A percentile compares a stretch with the other conserved stretches of the same genome.
These are phyloP conservation scores for Geotrichum cucujoidarum DNA, from an alignment of 1,139 yeast genomes.

Conservation along the genomic window DNA sequence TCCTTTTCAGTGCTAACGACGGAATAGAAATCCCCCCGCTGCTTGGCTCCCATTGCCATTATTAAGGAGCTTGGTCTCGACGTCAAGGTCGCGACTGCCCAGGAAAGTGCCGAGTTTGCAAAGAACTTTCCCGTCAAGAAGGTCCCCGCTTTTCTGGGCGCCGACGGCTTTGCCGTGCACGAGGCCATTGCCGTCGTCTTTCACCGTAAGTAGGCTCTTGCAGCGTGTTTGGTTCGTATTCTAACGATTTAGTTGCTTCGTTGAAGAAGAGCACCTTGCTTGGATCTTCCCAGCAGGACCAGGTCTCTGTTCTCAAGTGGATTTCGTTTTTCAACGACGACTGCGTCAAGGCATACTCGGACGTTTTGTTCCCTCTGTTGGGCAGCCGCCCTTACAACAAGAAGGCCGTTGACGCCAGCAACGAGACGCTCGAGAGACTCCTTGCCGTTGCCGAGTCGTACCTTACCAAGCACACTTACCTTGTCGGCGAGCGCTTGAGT, in stretches of 20 bases:
- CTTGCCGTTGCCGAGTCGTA: constrained; percentile 30
- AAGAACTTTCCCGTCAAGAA: constrained; percentile 64
- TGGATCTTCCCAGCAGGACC: constrained; percentile 62
- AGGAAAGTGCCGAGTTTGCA: constrained; percentile 43
- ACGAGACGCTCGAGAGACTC: constrained; percentile 41
- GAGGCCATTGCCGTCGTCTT: constrained; percentile 70
- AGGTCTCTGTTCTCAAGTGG: constrained; percentile 75
- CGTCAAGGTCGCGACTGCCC: constrained; percentile 48
- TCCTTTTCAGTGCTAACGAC: no score
- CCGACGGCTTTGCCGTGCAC: constrained; percentile 71
- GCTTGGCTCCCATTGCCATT: no score
- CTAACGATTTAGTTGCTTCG: constrained; percentile 31
- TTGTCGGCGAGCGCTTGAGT: constrained; percentile 86
- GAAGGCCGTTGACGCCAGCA: constrained; percentile 60
- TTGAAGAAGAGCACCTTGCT: constrained; percentile 42
- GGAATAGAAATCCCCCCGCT: no score
- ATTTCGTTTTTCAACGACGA: constrained; percentile 74
- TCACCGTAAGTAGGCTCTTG: constrained; percentile 37
- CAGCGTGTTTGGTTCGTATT: not conserved
- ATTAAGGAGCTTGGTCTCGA: constrained; percentile 71
- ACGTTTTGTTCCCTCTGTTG: constrained; percentile 41
- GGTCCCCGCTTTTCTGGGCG: constrained; percentile 74
- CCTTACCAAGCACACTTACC: constrained; percentile 70
- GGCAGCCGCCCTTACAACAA: constrained; percentile 71
- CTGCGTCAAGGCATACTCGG: constrained; percentile 44